Conservation (phyloP, 2,329 filamentous ascomycete species). For the Sporothrix humicola region DNA sequence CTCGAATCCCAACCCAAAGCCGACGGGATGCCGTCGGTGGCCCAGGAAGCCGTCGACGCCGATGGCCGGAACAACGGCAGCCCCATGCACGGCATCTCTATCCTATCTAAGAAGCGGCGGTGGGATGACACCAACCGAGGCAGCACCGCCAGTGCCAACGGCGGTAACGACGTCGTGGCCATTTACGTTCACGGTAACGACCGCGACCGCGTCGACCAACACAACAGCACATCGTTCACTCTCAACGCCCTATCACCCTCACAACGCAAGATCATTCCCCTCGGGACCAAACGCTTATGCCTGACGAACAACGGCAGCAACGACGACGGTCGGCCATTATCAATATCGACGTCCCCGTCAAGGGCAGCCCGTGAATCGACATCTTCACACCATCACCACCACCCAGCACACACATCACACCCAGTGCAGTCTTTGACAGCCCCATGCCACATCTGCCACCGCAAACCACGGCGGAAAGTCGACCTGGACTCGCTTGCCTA, state of each 20-base stretch:
- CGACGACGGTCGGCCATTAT: constrained; percentile 10
- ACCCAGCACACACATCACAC: constrained; percentile 31
- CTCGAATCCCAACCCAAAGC: not conserved
- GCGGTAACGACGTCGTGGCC: constrained; percentile 19
- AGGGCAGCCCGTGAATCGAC: not conserved
- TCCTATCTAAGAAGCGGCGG: constrained; percentile 48
- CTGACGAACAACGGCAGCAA: constrained; percentile 12
- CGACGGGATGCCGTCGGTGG: constrained; percentile 33
- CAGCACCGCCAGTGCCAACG: constrained; percentile 19
- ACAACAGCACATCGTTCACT: not conserved
- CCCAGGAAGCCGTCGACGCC: constrained; percentile 25
- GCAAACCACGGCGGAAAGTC: constrained; percentile 66
- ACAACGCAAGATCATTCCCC: constrained; percentile 29
- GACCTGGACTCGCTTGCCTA: constrained; percentile 70
- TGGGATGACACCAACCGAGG: constrained; percentile 43
- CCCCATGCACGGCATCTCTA: not conserved
- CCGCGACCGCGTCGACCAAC: constrained; percentile 32
- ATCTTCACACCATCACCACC: constrained; percentile 26
- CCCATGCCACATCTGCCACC: constrained; percentile 71
- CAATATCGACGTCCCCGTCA: constrained; percentile 8
- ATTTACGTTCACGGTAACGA: constrained; percentile 24
- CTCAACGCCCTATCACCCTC: not conserved
- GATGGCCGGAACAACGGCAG: constrained; percentile 3
- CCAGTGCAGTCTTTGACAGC: constrained; percentile 21
- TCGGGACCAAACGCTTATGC: constrained; percentile 29